phyloP scores from a whole-genome alignment of 768 basidiomycete species.

The Paxillus involutus region DNA sequence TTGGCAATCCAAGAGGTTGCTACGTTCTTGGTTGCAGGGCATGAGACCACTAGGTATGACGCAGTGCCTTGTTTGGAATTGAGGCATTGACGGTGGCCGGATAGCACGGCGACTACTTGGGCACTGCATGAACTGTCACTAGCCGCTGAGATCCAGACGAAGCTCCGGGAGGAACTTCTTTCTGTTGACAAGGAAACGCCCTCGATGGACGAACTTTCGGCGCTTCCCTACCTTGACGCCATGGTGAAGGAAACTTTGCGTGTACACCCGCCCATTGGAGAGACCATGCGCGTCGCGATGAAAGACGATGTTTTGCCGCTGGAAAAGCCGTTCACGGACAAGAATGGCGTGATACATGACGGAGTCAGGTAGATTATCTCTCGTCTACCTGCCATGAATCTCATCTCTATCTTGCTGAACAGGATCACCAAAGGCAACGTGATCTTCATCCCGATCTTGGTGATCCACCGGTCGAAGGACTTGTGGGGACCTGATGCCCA shows the following conservation, averaged over 20 bases:
- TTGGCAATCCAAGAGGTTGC: too few species aligned
- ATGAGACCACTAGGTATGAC: too few species aligned
- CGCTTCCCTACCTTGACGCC: conserved; percentile 63
- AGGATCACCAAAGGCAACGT: conserved; percentile 44
- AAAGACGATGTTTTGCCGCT: conserved; percentile 54
- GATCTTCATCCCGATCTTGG: conserved; percentile 50
- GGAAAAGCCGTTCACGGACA: conserved; percentile 40
- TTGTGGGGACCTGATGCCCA: conserved; percentile 61
- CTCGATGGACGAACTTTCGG: conserved; percentile 63
- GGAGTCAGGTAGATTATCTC: conserved; percentile 31
- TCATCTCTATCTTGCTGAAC: not conserved
- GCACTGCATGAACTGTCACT: too few species aligned
- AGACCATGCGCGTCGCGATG: conserved; percentile 40
- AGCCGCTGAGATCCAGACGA: too few species aligned
- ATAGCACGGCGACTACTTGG: too few species aligned
- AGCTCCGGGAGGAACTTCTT: too few species aligned
- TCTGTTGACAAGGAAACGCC: conserved; percentile 51
- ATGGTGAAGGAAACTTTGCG: conserved; percentile 60
- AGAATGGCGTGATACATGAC: conserved; percentile 37
- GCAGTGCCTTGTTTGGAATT: too few species aligned
- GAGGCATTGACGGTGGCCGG: too few species aligned
- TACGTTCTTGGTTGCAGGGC: too few species aligned
- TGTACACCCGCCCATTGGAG: conserved; percentile 48
- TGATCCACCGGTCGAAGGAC: conserved; percentile 46
- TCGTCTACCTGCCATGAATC: too few species aligned